Evolutionary conservation across 768 basidiomycete genomes (phyloP).

Genomic region (Boletellus sp.): DNA sequence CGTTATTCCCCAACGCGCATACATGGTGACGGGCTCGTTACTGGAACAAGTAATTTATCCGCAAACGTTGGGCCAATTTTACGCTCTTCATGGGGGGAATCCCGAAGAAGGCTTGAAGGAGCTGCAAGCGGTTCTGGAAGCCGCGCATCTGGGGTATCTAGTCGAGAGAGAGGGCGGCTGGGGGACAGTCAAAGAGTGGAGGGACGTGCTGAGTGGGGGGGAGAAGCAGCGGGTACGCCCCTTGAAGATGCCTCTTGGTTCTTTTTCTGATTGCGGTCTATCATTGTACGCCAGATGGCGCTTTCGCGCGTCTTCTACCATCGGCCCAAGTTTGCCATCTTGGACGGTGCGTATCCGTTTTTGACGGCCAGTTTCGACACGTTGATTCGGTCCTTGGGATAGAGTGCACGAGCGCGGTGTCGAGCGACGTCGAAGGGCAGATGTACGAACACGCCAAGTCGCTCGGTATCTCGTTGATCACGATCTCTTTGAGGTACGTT

Average conservation of each 20-base stretch:
- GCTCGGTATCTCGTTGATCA: slow-evolving; percentile 87
- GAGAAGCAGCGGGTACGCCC: slow-evolving; percentile 81
- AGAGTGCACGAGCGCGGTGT: slow-evolving; percentile 96
- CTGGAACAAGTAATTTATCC: slow-evolving; percentile 95
- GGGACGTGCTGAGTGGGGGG: slow-evolving; percentile 91
- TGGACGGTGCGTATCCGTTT: slow-evolving; percentile 62
- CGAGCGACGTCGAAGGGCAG: slow-evolving; percentile 90
- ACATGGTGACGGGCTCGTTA: slow-evolving; percentile 84
- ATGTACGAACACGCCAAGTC: slow-evolving; percentile 95
- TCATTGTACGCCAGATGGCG: slow-evolving; percentile 55
- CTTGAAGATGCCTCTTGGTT: background rate
- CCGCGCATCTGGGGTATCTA: slow-evolving; percentile 81
- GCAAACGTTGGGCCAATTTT: slow-evolving; percentile 58
- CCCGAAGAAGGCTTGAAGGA: slow-evolving; percentile 54
- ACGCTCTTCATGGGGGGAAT: slow-evolving; percentile 56
- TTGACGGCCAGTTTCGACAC: background rate
- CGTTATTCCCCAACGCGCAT: slow-evolving; percentile 89
- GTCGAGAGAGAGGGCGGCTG: slow-evolving; percentile 88
- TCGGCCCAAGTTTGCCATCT: slow-evolving; percentile 72
- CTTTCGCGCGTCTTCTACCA: slow-evolving; percentile 94
- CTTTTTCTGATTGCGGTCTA: background rate
- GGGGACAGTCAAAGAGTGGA: slow-evolving; percentile 90
- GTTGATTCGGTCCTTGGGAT: slow-evolving; percentile 3
- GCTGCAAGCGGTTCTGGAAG: slow-evolving; percentile 71
- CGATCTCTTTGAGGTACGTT: slow-evolving; percentile 78